Evolutionary conservation across 148 eudicot genomes (phyloP).

Genomic region (Spergularia marina): DNA sequence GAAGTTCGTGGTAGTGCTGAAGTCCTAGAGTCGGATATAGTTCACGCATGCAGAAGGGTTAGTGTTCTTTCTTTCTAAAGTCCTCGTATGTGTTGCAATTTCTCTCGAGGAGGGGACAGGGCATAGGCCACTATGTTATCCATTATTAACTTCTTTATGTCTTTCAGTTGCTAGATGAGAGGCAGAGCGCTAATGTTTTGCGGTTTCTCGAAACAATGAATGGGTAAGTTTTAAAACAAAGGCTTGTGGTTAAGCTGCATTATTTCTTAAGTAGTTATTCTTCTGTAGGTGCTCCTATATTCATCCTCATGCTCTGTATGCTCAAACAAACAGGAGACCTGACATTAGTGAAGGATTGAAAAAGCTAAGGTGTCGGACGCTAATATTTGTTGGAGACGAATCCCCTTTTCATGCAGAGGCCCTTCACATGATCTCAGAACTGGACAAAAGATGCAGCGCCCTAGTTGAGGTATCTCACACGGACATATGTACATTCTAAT

Average conservation of each 20-base stretch:
- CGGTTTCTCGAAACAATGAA: conserved; percentile 90
- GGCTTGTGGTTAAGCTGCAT: neutral
- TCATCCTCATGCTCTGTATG: conserved; percentile 4
- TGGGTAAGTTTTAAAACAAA: conserved; percentile 42
- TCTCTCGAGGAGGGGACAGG: neutral
- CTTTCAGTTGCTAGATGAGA: conserved; percentile 81
- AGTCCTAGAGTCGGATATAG: conserved; percentile 82
- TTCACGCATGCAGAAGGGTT: conserved; percentile 94
- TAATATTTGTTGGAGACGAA: conserved; percentile 86
- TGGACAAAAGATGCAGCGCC: conserved; percentile 88
- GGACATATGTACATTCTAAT: neutral
- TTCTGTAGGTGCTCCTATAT: neutral
- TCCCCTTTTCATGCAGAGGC: conserved; percentile 93
- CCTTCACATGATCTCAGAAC: conserved; percentile 76
- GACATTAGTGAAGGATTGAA: conserved; percentile 81
- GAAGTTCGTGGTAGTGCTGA: conserved; percentile 86
- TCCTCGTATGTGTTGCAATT: neutral
- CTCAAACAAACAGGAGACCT: conserved; percentile 66
- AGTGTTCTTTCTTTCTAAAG: conserved; percentile 29
- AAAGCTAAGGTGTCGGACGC: conserved; percentile 78
- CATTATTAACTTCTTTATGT: conserved; percentile 11
- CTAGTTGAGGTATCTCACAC: conserved; percentile 76
- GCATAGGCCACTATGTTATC: neutral
- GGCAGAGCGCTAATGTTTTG: conserved; percentile 76
- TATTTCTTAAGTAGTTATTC: neutral